Conservation (phyloP, 768 basidiomycete genomes). For the Brasilioporus rufonigricans region DNA sequence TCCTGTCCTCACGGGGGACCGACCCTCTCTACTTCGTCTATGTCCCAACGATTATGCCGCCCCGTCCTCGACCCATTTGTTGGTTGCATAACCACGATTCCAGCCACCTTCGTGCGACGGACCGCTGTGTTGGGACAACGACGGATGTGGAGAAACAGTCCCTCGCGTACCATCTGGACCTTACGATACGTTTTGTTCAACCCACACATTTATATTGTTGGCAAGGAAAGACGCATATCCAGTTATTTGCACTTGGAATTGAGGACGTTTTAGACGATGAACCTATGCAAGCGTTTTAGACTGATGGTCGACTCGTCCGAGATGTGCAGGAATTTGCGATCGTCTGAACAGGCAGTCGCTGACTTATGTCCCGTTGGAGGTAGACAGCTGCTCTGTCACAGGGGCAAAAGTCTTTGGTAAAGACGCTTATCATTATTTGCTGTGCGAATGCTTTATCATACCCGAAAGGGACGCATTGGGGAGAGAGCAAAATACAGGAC, state of each 20-base stretch:
- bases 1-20: slow-evolving; percentile 4
- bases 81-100: neutral
- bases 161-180: slow-evolving; percentile 10
- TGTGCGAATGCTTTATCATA: neutral
- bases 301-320: no score
- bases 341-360: no score
- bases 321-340: no score
- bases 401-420: no score
- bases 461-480: neutral
- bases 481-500: neutral
- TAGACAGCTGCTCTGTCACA: no score
- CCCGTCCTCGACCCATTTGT: neutral
- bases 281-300: no score
- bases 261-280: neutral
- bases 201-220: slow-evolving; percentile 11
- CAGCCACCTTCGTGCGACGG: neutral
- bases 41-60: neutral
- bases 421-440: no score
- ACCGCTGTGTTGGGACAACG: neutral
- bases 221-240: slow-evolving; percentile 3
- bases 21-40: neutral
- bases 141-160: neutral
- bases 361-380: no score
- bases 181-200: slow-evolving; percentile 10
- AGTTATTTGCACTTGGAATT: neutral